Percentiles rank a stretch among this genome's conserved stretches.
Conservation (phyloP, 225 moss, liverwort and hornwort species). For the Physcomitrium patens region DNA sequence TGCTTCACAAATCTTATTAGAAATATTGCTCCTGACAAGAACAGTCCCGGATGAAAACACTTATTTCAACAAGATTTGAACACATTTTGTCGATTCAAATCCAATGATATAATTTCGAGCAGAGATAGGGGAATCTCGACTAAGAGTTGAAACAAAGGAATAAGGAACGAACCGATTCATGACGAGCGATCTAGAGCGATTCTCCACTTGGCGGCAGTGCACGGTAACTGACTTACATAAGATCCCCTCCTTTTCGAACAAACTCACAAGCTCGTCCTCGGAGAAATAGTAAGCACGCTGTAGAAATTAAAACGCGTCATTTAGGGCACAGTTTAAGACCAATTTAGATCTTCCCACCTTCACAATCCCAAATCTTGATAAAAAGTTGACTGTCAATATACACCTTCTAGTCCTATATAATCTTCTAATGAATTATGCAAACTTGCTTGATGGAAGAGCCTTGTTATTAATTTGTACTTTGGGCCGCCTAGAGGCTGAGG, state of each 20-base stretch:
- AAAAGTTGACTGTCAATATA: neutral
- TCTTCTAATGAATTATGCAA: conserved; percentile 7
- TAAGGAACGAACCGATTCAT: conserved; percentile 71
- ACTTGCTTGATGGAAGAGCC: conserved; percentile 15
- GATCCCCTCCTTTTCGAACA: conserved; percentile 71
- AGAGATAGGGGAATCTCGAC: conserved; percentile 1
- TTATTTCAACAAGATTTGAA: neutral
- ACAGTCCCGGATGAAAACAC: conserved; percentile 2
- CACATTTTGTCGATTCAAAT: neutral
- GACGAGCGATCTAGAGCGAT: conserved; percentile 63
- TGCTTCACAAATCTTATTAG: neutral
- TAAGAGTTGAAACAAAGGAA: neutral
- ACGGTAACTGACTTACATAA: conserved; percentile 71
- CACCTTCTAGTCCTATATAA: neutral
- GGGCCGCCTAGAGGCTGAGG: conserved; percentile 13
- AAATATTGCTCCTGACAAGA: neutral
- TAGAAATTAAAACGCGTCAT: conserved; percentile 15
- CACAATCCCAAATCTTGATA: conserved; percentile 2
- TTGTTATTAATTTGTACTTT: conserved; percentile 20
- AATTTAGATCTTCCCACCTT: neutral
- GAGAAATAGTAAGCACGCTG: conserved; percentile 97
- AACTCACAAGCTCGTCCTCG: conserved; percentile 57
- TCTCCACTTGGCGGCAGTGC: conserved; percentile 72
- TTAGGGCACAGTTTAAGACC: conserved; percentile 19
- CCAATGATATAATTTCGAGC: conserved; percentile 8